Conservation (phyloP, 306 rosid species). For the Casuarina equisetifolia region DNA sequence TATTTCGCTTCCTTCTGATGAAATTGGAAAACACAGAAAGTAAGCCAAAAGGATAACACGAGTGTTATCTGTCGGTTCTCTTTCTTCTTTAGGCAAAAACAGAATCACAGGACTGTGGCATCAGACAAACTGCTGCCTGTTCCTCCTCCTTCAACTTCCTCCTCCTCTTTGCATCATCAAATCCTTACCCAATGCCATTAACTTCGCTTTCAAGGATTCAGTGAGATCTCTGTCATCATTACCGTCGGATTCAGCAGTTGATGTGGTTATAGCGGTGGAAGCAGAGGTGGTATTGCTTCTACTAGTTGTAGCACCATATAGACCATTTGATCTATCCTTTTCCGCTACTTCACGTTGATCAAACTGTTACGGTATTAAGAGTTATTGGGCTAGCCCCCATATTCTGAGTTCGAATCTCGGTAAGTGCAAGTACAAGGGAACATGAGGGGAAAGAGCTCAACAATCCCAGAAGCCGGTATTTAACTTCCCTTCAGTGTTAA, state of each 20-base stretch:
- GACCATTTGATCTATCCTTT: constrained; percentile 28
- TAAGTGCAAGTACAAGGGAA: no score
- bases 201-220: constrained; percentile 32
- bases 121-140: constrained; percentile 70
- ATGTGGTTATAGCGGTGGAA: not conserved
- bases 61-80: constrained; percentile 16
- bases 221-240: constrained; percentile 11
- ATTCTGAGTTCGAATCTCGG: no score
- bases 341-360: constrained; percentile 33
- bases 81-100: constrained; percentile 10
- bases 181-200: constrained; percentile 38
- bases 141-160: constrained; percentile 66
- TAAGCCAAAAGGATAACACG: not conserved
- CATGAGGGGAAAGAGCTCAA: no score
- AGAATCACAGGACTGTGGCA: constrained; percentile 63
- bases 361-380: not conserved
- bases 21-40: not conserved
- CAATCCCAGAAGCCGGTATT: no score
- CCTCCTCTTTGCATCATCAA: constrained; percentile 36
- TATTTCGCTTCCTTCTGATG: not conserved
- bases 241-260: not conserved
- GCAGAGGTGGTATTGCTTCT: no score
- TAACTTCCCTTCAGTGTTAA: no score
- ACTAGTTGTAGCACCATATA: not conserved
- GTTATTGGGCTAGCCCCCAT: no score